Evolutionary conservation across 2,329 filamentous ascomycete species (phyloP), one percentile per base, ranked within the genome.

Genomic region (Camillea tinctor): DNA sequence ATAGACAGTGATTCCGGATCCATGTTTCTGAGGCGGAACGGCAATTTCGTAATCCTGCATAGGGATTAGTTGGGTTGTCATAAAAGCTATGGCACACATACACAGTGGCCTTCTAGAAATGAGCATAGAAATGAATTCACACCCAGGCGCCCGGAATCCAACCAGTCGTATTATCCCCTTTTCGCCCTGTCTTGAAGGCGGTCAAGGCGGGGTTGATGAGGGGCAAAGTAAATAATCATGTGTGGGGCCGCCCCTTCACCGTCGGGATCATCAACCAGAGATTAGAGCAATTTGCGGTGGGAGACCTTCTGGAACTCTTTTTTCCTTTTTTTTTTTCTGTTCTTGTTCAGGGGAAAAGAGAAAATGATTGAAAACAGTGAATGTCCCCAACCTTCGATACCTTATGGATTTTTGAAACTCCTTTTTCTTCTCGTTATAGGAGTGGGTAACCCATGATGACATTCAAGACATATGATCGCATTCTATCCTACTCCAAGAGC

Each of bases 151-250:
- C 36, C 36, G 15, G 36, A 17, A 40, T 4, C 48, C 40, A 55
- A 36, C 50, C 44, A 50, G 36, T 40, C 36, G 36, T 40, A 40
- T 40, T 44, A n/a, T 44, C 36, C 17, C 36, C 36, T 44, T 44
- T 44, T 44, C 36, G 36, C 36, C 36, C 36, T 44, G 50, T 52
- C 26, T 4, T 44, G 56, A 26, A 53, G 40, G 55, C 54, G 58
- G 60, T 58, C 49, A 60, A 60, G 59, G 61, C 53, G 63, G 63
- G 63, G 61, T 65, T n/a, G 57, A 57, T 55, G 61, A 65, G 63
- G 63, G 63, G 63, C 56, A 65, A 53, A 11, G 23, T 26, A 53
- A n/a, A n/a, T 20, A 50, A 19, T 30, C 26, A 30, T 55, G 60
- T 55, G 62, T 57, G 62, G 62, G 62, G 62, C 53, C 58, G 30